Conservation (phyloP, 805 yeast genomes). For the Suhomyces pyralidae region DNA sequence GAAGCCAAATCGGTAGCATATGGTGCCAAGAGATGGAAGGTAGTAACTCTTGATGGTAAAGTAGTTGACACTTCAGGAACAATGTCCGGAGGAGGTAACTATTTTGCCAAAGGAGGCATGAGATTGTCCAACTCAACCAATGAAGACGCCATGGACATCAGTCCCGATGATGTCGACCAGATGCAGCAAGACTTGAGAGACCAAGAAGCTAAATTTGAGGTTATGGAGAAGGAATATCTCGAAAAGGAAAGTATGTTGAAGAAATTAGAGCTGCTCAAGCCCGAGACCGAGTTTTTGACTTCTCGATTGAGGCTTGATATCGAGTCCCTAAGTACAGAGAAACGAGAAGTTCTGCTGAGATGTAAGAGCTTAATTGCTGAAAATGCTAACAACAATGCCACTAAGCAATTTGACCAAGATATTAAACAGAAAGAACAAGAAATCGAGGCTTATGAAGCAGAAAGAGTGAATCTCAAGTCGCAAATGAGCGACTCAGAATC, state of each 20-base stretch:
- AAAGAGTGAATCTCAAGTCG: slow-evolving; percentile 38
- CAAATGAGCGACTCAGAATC: slow-evolving; percentile 55
- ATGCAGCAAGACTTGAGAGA: slow-evolving; percentile 50
- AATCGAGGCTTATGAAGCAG: slow-evolving; percentile 14
- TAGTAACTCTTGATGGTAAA: slow-evolving; percentile 90
- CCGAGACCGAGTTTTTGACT: slow-evolving; percentile 62
- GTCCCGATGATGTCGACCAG: slow-evolving; percentile 55
- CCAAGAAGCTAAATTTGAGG: slow-evolving; percentile 53
- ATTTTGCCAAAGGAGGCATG: slow-evolving; percentile 75
- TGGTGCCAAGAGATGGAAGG: slow-evolving; percentile 76
- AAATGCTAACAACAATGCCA: slow-evolving; percentile 28
- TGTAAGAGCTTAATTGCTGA: slow-evolving; percentile 42
- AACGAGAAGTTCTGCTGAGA: slow-evolving; percentile 43
- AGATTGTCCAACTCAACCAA: slow-evolving; percentile 41
- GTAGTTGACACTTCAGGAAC: slow-evolving; percentile 92
- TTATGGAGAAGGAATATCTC: slow-evolving; percentile 47
- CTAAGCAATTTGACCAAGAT: slow-evolving; percentile 35
- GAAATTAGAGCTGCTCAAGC: slow-evolving; percentile 60
- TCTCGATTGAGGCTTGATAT: slow-evolving; percentile 63
- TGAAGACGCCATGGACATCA: slow-evolving; percentile 30
- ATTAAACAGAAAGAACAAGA: slow-evolving; percentile 28
- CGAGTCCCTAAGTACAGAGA: slow-evolving; percentile 54
- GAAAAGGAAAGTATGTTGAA: slow-evolving; percentile 61
- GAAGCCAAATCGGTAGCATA: slow-evolving; percentile 89
- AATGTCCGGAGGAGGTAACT: slow-evolving; percentile 92